phyloP scores from a whole-genome alignment of 306 rosid species.

The Acacia melanoxylon region DNA sequence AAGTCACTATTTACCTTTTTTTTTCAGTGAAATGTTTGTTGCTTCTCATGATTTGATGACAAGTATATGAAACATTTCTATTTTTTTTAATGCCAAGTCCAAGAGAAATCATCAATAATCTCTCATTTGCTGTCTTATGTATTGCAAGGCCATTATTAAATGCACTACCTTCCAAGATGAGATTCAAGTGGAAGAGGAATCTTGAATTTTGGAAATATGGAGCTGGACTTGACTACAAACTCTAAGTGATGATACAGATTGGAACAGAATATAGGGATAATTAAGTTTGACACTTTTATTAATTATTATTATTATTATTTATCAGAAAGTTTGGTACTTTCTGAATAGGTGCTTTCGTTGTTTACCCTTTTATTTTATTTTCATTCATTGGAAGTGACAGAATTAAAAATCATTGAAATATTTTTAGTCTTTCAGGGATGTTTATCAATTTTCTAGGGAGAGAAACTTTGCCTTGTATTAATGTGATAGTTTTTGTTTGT shows the following conservation, averaged over 20 bases:
- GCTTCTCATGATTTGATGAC: neutral
- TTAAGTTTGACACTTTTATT: neutral
- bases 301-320: too few species aligned
- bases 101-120: neutral
- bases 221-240: slow-evolving; percentile 90
- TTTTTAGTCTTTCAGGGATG: neutral
- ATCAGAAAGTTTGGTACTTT: neutral
- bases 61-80: neutral
- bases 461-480: neutral
- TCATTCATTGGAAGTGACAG: neutral
- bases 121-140: slow-evolving; percentile 28
- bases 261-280: neutral
- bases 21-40: neutral
- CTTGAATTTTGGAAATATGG: slow-evolving; percentile 98
- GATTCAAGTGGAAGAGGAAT: slow-evolving; percentile 68
- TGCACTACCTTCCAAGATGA: slow-evolving; percentile 56
- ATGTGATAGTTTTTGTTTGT: neutral
- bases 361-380: neutral
- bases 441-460: neutral
- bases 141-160: slow-evolving; percentile 59
- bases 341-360: neutral
- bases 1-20: neutral
- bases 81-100: neutral
- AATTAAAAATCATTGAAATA: neutral
- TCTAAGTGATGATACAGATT: slow-evolving; percentile 22